Evolutionary conservation across 2,329 filamentous ascomycete species (phyloP).

Genomic region (Fusarium mexicanum): DNA sequence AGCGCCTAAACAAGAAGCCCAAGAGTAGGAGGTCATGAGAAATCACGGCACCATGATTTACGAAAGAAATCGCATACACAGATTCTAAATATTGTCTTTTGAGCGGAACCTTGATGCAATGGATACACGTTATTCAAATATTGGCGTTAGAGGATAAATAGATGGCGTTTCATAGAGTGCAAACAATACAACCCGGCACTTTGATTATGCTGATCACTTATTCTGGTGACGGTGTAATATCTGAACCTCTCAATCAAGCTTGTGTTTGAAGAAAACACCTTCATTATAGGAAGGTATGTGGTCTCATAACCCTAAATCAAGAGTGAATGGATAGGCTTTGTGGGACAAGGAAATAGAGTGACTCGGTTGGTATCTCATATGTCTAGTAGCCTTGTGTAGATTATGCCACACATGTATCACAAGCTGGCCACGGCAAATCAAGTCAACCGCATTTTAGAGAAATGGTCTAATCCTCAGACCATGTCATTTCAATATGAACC

Average conservation of each 20-base stretch:
- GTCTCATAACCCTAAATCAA: background rate
- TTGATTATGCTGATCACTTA: background rate
- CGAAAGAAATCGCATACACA: slow-evolving; percentile 10
- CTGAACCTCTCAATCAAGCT: background rate
- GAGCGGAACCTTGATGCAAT: slow-evolving; percentile 14
- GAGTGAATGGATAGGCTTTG: background rate
- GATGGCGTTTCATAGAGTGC: slow-evolving; percentile 5
- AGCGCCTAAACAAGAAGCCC: slow-evolving; percentile 55
- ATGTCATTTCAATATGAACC: slow-evolving; percentile 11
- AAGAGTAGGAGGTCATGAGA: slow-evolving; percentile 47
- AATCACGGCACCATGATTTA: slow-evolving; percentile 17
- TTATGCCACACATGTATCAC: background rate
- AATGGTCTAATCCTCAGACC: background rate
- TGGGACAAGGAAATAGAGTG: background rate
- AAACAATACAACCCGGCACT: slow-evolving; percentile 17
- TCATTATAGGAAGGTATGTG: too few relatives aligned
- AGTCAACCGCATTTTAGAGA: background rate
- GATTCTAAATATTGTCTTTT: slow-evolving; percentile 8
- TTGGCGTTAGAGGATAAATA: slow-evolving; percentile 29
- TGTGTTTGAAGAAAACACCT: background rate
- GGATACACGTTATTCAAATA: slow-evolving; percentile 4
- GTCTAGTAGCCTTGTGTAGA: background rate
- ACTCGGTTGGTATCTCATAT: background rate
- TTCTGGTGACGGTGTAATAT: background rate
- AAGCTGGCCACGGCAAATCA: background rate